Conservation (phyloP, 805 yeast species). For the Schwanniomyces sp. region DNA sequence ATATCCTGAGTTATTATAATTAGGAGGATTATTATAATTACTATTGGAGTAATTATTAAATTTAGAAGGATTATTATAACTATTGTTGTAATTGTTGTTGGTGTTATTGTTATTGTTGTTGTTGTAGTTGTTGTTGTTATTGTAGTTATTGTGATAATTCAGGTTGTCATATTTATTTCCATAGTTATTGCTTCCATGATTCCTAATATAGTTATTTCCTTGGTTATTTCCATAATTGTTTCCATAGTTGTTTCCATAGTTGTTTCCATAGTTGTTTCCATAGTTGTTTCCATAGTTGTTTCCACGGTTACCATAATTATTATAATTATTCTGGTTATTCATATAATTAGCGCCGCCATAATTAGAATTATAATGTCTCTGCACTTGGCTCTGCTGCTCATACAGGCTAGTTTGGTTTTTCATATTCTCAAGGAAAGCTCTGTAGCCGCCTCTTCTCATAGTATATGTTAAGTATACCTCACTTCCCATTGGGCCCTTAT, state of each 20-base stretch:
- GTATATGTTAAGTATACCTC: constrained; percentile 28
- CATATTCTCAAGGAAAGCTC: constrained; percentile 24
- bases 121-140: constrained; percentile 4
- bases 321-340: constrained; percentile 4
- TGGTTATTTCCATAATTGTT: constrained; percentile 3
- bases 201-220: constrained; percentile 2
- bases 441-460: constrained; percentile 40
- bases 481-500: constrained; percentile 40
- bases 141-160: constrained; percentile 4
- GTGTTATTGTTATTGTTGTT: constrained; percentile 1
- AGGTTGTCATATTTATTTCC: constrained; percentile 9
- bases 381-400: constrained; percentile 5
- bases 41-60: constrained; percentile 5
- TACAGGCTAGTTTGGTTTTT: constrained; percentile 13
- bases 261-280: constrained; percentile 9
- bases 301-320: constrained; percentile 6
- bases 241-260: constrained; percentile 9
- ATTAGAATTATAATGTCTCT: constrained; percentile 6
- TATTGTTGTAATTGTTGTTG: constrained; percentile 9
- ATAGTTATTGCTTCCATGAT: constrained; percentile 9
- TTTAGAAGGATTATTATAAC: constrained; percentile 4
- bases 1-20: constrained; percentile 4
- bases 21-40: constrained; percentile 3
- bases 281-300: constrained; percentile 7
- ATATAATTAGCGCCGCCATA: constrained; percentile 6